Evolutionary conservation across 148 eudicot species (phyloP), one percentile per base, ranked within the genome.

Genomic region (Spergularia marina): DNA sequence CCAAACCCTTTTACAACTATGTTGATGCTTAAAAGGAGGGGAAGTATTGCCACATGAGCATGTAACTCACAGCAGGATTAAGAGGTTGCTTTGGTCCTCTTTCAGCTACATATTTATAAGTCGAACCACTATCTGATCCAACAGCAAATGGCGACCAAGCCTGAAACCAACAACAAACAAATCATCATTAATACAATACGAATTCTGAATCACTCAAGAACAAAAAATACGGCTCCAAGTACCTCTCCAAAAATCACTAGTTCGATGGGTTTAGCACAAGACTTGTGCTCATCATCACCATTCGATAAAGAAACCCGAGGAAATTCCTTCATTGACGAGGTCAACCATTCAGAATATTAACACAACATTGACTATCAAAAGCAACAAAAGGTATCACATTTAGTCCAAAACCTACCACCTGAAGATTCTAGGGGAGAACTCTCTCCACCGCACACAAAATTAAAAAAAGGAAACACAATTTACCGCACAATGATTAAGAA

Each of bases 111-210:
- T 47, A 77, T 66, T 75, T 84, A 70, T 77, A 85, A 62, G 80
- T 74, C 64, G 72, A 74, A 60, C 69, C 56, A 60, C 56, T 56
- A 64, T 94, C 93, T 25, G 77, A 53, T 58, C 84, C 86, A 78
- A 86, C 59, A 77, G 77, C 60, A 82, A 95, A 86, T 39, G 98
- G 97, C 12, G 84, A 87, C 98, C 98, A 95, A 68, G 92, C 97
- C 97, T 95, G 84, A 63, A 66, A 23, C 54, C 73, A 70, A 13
- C 72, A 76, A n/a, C n/a, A 69, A 12, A 12, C 9, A 53, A 14
- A 13, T 70, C 15, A 53, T 10, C 13, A 53, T 70, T 7, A 25
- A 70, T 44, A 30, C 3, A 53, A 23, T 30, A 25, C 60, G 53
- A 41, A 70, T 53, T 70, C 16, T 70, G 73, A 70, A 70, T 34